These are phyloP conservation scores for Botryosphaeria dothidea DNA, from an alignment of 2,329 filamentous ascomycete genomes.

Conservation along the genomic window DNA sequence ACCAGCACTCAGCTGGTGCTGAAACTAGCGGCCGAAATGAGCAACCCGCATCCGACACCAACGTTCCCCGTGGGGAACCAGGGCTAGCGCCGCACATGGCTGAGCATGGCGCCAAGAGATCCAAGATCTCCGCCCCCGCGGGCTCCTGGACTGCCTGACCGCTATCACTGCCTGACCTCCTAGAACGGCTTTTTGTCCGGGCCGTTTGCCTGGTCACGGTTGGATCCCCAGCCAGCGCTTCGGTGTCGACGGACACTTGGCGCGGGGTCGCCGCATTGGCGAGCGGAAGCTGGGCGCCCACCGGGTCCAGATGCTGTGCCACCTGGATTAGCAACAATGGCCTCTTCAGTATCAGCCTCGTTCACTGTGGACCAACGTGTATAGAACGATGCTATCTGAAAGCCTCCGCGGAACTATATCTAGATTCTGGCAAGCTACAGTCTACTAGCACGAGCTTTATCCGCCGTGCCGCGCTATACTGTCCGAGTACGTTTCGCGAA, in stretches of 20 bases:
- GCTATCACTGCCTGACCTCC: not conserved
- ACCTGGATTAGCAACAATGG: not conserved
- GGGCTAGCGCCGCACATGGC: not conserved
- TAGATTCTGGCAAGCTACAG: not conserved
- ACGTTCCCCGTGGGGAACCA: slow-evolving; percentile 15
- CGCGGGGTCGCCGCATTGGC: slow-evolving; percentile 8
- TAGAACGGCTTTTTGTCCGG: not conserved
- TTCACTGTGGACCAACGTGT: not conserved
- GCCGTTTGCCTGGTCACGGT: not conserved
- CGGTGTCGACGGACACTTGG: not conserved
- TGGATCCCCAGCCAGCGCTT: not conserved
- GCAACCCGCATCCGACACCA: not conserved
- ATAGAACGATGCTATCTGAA: not conserved
- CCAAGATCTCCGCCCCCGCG: slow-evolving; percentile 4
- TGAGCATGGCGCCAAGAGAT: slow-evolving; percentile 5
- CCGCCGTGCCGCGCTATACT: not conserved
- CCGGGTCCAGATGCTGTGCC: not conserved
- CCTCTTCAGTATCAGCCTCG: not conserved
- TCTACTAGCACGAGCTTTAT: not conserved
- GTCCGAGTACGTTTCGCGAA: not conserved
- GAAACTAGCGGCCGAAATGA: not conserved
- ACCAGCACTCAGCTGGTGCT: not conserved
- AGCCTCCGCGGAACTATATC: not conserved
- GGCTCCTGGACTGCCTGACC: not conserved
- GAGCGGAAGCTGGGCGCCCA: not conserved